These are phyloP conservation scores for Anisodus acutangulus DNA, from an alignment of 257 asterid species.

Conservation along the genomic window DNA sequence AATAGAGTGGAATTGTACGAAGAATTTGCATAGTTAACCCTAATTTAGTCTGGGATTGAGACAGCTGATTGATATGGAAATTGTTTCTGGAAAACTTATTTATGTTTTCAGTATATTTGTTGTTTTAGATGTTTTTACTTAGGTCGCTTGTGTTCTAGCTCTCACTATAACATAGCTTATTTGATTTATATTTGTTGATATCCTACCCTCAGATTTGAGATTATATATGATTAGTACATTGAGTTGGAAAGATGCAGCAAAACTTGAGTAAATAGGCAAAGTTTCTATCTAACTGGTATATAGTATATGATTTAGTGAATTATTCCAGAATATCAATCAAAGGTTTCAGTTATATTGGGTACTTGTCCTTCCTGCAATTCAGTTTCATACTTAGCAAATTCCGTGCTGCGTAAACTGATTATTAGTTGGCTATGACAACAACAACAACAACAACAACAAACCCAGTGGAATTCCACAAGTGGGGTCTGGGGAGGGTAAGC, in stretches of 20 bases:
- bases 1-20: neutral
- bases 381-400: neutral
- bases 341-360: neutral
- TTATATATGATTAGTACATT: neutral
- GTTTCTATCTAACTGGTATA: neutral
- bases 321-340: neutral
- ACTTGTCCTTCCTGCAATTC: neutral
- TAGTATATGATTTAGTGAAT: slow-evolving; percentile 2
- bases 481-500: no score
- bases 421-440: neutral
- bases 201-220: neutral
- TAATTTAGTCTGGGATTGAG: neutral
- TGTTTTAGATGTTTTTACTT: neutral
- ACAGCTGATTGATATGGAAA: neutral
- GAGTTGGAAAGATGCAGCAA: neutral
- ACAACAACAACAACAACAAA: no score
- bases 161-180: neutral
- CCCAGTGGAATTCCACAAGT: no score
- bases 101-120: neutral
- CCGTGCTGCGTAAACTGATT: neutral
- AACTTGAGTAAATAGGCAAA: slow-evolving; percentile 16
- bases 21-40: neutral
- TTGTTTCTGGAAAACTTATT: neutral
- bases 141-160: neutral
- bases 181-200: neutral